These are phyloP conservation scores for Colletotrichum cereale DNA, from an alignment of 2,329 filamentous ascomycete genomes.

Conservation along the genomic window DNA sequence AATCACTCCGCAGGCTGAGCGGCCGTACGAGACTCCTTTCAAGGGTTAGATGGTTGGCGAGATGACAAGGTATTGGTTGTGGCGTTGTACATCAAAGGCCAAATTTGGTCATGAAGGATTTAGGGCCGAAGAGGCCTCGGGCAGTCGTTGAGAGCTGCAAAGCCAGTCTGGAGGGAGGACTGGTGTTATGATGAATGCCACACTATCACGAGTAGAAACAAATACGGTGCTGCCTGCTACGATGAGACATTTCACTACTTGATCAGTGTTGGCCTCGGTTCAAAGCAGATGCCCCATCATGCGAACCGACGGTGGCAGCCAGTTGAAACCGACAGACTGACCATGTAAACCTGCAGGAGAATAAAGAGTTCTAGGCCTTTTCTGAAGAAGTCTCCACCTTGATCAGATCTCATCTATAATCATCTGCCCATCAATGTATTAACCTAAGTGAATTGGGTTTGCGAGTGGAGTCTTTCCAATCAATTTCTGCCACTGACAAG, in stretches of 20 bases:
- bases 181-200: constrained; percentile 16
- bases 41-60: constrained; percentile 18
- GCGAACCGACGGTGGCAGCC: neutral
- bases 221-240: neutral
- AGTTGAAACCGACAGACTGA: neutral
- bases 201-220: neutral
- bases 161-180: neutral
- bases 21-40: constrained; percentile 37
- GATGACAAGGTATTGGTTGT: neutral
- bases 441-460: neutral
- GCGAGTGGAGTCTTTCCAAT: neutral
- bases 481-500: neutral
- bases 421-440: too few relatives aligned
- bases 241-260: too few relatives aligned
- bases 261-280: neutral
- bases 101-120: neutral
- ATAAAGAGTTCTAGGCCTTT: neutral
- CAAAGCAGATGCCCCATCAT: neutral
- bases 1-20: constrained; percentile 37
- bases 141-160: neutral
- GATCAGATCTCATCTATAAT: neutral
- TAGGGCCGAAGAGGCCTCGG: neutral
- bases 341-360: too few relatives aligned
- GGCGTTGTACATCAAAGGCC: constrained; percentile 3
- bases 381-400: too few relatives aligned